These are phyloP conservation scores for Leishmania guyanensis DNA, from an alignment of 208 protist species.

Conservation along the genomic window DNA sequence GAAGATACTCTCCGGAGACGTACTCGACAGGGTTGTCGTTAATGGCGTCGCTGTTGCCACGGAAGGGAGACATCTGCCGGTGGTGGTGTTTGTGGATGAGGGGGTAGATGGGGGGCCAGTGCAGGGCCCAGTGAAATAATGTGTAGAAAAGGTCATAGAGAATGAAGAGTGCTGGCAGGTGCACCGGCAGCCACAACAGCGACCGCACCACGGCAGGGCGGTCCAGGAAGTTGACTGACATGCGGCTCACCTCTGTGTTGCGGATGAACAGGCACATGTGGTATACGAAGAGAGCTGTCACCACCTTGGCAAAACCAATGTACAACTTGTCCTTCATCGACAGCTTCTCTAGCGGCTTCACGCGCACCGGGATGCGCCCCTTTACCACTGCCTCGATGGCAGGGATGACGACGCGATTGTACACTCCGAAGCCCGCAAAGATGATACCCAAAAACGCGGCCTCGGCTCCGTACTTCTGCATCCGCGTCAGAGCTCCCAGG, in stretches of 20 bases:
- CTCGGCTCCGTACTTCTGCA: constrained; percentile 27
- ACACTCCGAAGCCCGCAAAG: constrained; percentile 65
- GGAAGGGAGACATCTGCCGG: constrained; percentile 86
- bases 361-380: constrained; percentile 42
- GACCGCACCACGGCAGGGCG: constrained; percentile 26
- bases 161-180: constrained; percentile 67
- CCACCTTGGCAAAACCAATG: constrained; percentile 54
- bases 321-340: constrained; percentile 57
- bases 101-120: constrained; percentile 84
- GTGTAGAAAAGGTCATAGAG: constrained; percentile 94
- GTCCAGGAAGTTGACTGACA: constrained; percentile 45
- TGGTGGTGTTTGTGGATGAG: constrained; percentile 93
- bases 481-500: constrained; percentile 14
- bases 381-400: constrained; percentile 39
- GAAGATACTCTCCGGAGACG: constrained; percentile 87
- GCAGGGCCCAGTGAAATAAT: constrained; percentile 85
- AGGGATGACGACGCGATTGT: constrained; percentile 58
- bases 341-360: constrained; percentile 48
- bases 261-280: constrained; percentile 57
- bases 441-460: constrained; percentile 44
- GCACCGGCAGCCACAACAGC: constrained; percentile 56
- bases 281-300: constrained; percentile 71
- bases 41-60: constrained; percentile 89
- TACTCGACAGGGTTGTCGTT: constrained; percentile 94
- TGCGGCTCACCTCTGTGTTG: constrained; percentile 48